These are phyloP conservation scores for Odontarrhena argentea DNA, from an alignment of 345 rosid genomes.

Conservation along the genomic window DNA sequence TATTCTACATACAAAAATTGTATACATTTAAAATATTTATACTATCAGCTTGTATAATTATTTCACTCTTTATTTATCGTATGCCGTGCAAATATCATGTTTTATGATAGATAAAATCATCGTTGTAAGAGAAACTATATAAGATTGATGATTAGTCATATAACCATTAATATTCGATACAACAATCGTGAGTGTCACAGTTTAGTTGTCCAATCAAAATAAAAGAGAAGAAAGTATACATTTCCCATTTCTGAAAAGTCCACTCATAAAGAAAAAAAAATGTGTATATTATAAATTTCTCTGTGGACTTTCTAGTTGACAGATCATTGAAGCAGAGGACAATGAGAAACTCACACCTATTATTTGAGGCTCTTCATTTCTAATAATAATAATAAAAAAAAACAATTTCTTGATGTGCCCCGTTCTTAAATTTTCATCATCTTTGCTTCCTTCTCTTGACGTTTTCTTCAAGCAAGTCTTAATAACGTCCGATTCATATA, in stretches of 20 bases:
- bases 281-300: slow-evolving; percentile 11
- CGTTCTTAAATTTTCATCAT: slow-evolving; percentile 9
- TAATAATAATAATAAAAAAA: slow-evolving; percentile 1
- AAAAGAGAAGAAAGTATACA: slow-evolving; percentile 23
- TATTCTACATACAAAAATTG: too few relatives aligned
- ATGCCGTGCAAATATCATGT: slow-evolving; percentile 17
- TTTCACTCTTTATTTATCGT: too few relatives aligned
- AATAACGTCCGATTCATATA: slow-evolving; percentile 7
- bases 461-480: too few relatives aligned
- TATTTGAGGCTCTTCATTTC: slow-evolving; percentile 28
- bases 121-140: slow-evolving; percentile 4
- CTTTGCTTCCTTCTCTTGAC: not conserved
- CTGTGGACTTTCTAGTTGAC: slow-evolving; percentile 38
- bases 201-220: slow-evolving; percentile 37
- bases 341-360: slow-evolving; percentile 28
- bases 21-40: too few relatives aligned
- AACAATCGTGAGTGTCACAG: slow-evolving; percentile 38
- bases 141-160: slow-evolving; percentile 19
- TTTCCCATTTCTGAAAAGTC: slow-evolving; percentile 30
- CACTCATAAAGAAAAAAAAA: not conserved
- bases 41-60: too few relatives aligned
- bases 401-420: slow-evolving; percentile 1
- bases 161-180: slow-evolving; percentile 11
- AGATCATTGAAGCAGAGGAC: slow-evolving; percentile 28
- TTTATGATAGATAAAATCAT: slow-evolving; percentile 10